Percentiles rank a stretch among this genome's conserved stretches.
These are phyloP conservation scores for Hypoxylon intermedium DNA, from an alignment of 495 filamentous ascomycete genomes.

Conservation along the genomic window DNA sequence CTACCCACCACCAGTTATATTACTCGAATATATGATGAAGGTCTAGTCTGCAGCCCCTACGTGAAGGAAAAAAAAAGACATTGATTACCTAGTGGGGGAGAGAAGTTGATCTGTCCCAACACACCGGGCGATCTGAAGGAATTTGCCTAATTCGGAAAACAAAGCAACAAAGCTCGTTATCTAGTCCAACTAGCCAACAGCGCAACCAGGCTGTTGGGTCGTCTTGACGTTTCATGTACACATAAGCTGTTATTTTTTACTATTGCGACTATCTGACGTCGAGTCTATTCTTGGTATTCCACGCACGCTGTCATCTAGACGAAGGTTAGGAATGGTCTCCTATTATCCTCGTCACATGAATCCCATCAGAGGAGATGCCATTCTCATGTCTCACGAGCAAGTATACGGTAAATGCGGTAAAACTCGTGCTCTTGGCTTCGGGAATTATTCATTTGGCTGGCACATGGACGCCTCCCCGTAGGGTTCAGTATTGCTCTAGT, in stretches of 20 bases:
- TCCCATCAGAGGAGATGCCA: neutral
- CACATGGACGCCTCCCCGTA: constrained; percentile 15
- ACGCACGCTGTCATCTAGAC: too few relatives aligned
- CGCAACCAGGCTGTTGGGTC: constrained; percentile 30
- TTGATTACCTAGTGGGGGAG: too few relatives aligned
- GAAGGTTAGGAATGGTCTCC: too few relatives aligned
- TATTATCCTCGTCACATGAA: too few relatives aligned
- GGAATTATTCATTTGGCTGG: constrained; percentile 25
- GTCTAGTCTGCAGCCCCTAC: too few relatives aligned
- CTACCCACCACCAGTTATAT: too few relatives aligned
- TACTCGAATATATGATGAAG: too few relatives aligned
- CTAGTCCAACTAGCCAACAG: neutral
- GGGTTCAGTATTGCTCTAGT: constrained; percentile 24
- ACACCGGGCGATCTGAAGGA: constrained; percentile 18
- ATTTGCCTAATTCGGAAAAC: constrained; percentile 25
- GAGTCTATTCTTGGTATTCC: too few relatives aligned
- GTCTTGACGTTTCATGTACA: constrained; percentile 4
- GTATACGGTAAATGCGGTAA: neutral
- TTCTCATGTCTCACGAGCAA: neutral
- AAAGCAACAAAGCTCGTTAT: constrained; percentile 3
- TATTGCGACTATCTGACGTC: too few relatives aligned
- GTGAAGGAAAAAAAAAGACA: neutral
- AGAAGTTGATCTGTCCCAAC: neutral
- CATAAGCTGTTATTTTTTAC: too few relatives aligned
- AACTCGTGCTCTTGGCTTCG: constrained; percentile 19